Evolutionary conservation across 1,139 yeast genomes (phyloP).

Genomic region (Pichiaceae sp.): DNA sequence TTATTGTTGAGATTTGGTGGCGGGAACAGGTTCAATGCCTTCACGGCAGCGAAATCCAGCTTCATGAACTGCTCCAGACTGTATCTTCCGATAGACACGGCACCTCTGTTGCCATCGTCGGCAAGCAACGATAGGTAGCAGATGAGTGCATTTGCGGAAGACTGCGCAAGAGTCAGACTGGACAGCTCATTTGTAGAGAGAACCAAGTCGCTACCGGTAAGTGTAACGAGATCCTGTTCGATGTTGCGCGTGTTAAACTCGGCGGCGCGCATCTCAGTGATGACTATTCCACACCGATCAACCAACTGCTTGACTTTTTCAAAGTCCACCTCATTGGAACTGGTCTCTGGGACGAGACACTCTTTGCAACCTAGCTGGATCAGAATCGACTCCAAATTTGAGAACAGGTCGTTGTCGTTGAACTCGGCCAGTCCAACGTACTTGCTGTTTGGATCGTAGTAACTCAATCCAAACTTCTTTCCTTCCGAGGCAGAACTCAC

Average conservation of each 20-base stretch:
- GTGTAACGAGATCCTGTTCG: constrained; percentile 64
- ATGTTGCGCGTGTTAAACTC: constrained; percentile 55
- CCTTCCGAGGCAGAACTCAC: constrained; percentile 30
- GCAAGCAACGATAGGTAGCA: constrained; percentile 55
- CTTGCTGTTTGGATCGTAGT: constrained; percentile 64
- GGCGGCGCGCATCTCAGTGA: constrained; percentile 49
- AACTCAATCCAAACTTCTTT: constrained; percentile 67
- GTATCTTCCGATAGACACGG: constrained; percentile 51
- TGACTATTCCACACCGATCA: constrained; percentile 68
- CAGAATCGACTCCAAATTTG: constrained; percentile 76
- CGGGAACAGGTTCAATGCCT: constrained; percentile 83
- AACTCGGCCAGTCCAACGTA: constrained; percentile 71
- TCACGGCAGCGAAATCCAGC: constrained; percentile 82
- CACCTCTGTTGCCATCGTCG: constrained; percentile 45
- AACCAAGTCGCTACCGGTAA: constrained; percentile 49
- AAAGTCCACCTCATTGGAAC: constrained; percentile 31
- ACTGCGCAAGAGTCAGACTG: constrained; percentile 27
- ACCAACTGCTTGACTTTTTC: constrained; percentile 51
- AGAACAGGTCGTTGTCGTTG: constrained; percentile 76
- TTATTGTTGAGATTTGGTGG: constrained; percentile 28
- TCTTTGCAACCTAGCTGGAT: constrained; percentile 89
- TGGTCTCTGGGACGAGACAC: constrained; percentile 50
- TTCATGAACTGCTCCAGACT: constrained; percentile 75
- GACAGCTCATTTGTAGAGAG: constrained; percentile 51
- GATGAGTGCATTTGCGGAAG: constrained; percentile 57